phyloP scores from a whole-genome alignment of 2,329 filamentous ascomycete genomes.

The Arthrobotrys musiformis region DNA sequence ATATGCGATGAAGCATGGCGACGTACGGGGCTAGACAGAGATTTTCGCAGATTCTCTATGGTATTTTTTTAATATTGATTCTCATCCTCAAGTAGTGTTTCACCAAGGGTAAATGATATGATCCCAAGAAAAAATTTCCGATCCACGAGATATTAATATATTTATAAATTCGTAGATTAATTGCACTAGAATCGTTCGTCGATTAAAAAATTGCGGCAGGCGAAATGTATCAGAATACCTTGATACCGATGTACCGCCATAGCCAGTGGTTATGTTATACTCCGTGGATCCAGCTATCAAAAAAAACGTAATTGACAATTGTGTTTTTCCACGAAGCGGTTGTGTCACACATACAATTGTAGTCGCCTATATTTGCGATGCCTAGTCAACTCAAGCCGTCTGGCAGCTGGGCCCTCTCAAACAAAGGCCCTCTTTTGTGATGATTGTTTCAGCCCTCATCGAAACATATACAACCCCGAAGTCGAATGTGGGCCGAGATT shows the following conservation, averaged over 20 bases:
- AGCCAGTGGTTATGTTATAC: no score
- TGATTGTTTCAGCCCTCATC: slow-evolving; percentile 28
- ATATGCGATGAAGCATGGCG: not conserved
- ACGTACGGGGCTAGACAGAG: not conserved
- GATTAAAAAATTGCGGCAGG: no score
- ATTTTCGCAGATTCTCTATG: not conserved
- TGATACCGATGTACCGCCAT: no score
- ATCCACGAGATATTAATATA: not conserved
- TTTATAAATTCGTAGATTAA: not conserved
- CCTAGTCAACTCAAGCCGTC: not conserved
- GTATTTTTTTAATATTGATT: no score
- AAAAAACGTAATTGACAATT: no score
- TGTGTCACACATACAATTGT: no score
- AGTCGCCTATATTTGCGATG: not conserved
- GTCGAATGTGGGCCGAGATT: not conserved
- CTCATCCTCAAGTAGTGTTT: no score
- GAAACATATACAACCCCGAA: slow-evolving; percentile 7
- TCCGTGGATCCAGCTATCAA: no score
- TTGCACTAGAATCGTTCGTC: no score
- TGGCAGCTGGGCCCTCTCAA: not conserved
- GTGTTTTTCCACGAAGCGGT: no score
- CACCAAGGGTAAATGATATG: not conserved
- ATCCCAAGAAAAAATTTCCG: no score
- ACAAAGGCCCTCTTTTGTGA: slow-evolving; percentile 15
- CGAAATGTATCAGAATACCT: no score